These are phyloP conservation scores for Umbilicus rupestris DNA, from an alignment of 164 flowering plant genomes.

Conservation along the genomic window DNA sequence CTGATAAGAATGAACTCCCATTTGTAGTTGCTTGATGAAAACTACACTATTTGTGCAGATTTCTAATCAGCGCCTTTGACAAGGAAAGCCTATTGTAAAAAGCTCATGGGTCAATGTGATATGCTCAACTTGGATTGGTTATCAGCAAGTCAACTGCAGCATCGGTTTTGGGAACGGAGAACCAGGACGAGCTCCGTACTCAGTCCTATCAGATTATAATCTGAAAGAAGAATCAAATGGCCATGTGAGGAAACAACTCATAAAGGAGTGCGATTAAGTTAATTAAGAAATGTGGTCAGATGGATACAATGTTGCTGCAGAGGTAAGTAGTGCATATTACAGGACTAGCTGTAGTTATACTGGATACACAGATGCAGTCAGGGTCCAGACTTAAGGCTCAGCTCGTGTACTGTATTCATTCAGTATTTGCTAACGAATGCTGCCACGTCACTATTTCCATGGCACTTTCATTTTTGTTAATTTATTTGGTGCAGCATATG, in stretches of 20 bases:
- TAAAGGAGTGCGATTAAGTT: neutral
- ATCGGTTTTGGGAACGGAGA: neutral
- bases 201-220: neutral
- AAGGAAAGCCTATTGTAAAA: neutral
- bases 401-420: too few species aligned
- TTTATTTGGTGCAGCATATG: neutral
- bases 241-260: neutral
- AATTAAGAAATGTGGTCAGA: neutral
- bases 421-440: too few species aligned
- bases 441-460: too few species aligned
- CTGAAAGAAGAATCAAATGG: neutral
- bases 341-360: neutral
- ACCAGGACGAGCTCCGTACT: conserved; percentile 4
- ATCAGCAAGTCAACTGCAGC: conserved; percentile 7
- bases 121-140: neutral
- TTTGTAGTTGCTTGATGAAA: neutral
- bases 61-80: neutral
- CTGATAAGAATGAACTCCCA: neutral
- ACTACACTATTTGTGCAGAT: neutral
- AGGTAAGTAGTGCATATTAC: neutral
- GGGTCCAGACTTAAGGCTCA: too few species aligned
- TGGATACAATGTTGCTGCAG: neutral
- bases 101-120: neutral
- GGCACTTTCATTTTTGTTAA: neutral
- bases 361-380: too few species aligned